A percentile compares a stretch with the other conserved stretches of the same genome.
phyloP scores from a whole-genome alignment of 2,329 filamentous ascomycete species.

The Dothideomycetidae sp. region DNA sequence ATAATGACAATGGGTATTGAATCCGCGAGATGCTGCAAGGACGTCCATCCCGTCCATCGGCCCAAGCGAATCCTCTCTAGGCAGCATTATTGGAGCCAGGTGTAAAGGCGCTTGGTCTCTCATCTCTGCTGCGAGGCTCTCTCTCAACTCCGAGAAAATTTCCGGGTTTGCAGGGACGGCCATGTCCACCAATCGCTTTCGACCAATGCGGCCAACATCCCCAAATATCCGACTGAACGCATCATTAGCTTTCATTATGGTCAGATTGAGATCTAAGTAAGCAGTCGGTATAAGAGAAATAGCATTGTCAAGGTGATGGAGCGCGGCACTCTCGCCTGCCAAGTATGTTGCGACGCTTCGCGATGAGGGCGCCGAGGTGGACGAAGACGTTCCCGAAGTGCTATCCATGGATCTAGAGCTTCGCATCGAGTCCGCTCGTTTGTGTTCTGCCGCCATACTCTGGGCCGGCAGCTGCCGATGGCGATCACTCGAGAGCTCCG shows the following conservation, averaged over 20 bases:
- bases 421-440: constrained; percentile 22
- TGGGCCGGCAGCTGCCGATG: constrained; percentile 8
- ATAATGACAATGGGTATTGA: constrained; percentile 26
- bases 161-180: constrained; percentile 29
- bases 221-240: constrained; percentile 31
- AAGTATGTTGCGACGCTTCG: too few species aligned
- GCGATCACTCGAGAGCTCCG: not conserved
- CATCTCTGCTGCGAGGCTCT: constrained; percentile 32
- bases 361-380: not conserved
- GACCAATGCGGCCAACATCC: constrained; percentile 24
- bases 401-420: constrained; percentile 17
- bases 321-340: too few species aligned
- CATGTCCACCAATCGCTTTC: constrained; percentile 30
- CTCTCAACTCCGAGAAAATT: constrained; percentile 30
- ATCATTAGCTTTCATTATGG: constrained; percentile 32
- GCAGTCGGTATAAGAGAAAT: constrained; percentile 23
- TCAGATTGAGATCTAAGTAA: constrained; percentile 34
- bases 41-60: constrained; percentile 29
- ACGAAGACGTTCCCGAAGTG: not conserved
- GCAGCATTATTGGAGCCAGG: constrained; percentile 35
- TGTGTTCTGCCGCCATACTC: constrained; percentile 18
- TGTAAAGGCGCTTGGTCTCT: constrained; percentile 35
- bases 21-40: constrained; percentile 31
- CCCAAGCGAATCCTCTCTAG: constrained; percentile 29
- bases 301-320: too few species aligned